A percentile compares a stretch with the other conserved stretches of the same genome.
Conservation (phyloP, 257 asterid species). For the Solanum sparsipilum region DNA sequence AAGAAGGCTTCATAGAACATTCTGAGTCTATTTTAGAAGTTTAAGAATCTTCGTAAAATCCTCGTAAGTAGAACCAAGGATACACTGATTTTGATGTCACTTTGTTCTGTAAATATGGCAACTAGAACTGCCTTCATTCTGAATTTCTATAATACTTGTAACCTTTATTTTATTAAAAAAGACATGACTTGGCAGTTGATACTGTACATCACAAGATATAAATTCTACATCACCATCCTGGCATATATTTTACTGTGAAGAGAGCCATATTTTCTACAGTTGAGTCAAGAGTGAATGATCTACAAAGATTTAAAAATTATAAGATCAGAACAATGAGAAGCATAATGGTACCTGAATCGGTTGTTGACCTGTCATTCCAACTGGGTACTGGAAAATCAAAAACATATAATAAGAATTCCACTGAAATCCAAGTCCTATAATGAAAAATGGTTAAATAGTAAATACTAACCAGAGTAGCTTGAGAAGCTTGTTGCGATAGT, state of each 20-base stretch:
- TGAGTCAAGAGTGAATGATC: neutral
- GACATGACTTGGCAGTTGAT: neutral
- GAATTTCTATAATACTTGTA: neutral
- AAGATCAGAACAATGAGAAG: neutral
- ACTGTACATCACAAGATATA: neutral
- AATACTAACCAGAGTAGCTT: slow-evolving; percentile 42
- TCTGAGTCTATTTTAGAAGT: neutral
- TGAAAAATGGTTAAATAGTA: slow-evolving; percentile 5
- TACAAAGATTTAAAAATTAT: neutral
- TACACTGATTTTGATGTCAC: neutral
- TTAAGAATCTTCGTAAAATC: neutral
- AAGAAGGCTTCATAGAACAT: neutral
- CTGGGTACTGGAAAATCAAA: slow-evolving; percentile 47
- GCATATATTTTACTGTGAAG: neutral
- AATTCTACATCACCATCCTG: neutral
- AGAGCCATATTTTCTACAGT: neutral
- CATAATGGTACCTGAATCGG: slow-evolving; percentile 36
- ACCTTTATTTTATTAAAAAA: neutral
- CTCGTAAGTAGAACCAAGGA: neutral
- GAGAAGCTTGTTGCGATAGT: slow-evolving; percentile 48
- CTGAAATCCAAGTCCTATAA: neutral
- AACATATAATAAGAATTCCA: slow-evolving; percentile 7
- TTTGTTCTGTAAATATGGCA: neutral
- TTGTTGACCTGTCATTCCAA: slow-evolving; percentile 42
- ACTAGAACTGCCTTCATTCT: neutral